These are phyloP conservation scores for Friedmanniomyces simplex DNA, from an alignment of 495 filamentous ascomycete species.

Conservation along the genomic window DNA sequence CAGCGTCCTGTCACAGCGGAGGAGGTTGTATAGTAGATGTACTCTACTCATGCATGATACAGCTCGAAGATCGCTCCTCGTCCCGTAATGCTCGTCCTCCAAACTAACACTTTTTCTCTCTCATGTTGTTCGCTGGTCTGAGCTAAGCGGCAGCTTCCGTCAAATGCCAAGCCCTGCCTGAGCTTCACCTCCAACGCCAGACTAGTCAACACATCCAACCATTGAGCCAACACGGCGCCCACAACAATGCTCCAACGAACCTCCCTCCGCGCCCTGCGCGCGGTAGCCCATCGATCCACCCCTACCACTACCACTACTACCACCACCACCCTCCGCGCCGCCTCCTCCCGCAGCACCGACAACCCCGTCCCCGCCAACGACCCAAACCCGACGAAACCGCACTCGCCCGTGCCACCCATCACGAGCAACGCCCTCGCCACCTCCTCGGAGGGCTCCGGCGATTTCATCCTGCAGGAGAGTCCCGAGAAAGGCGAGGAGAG, in stretches of 20 bases:
- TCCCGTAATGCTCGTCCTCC: no score
- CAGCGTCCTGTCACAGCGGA: not conserved
- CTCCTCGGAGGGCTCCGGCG: constrained; percentile 36
- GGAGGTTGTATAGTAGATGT: not conserved
- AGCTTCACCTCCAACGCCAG: not conserved
- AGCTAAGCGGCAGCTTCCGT: no score
- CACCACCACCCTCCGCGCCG: not conserved
- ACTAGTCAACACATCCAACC: not conserved
- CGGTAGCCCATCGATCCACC: not conserved
- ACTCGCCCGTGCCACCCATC: constrained; percentile 34
- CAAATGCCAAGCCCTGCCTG: no score
- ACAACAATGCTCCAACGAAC: constrained; percentile 13
- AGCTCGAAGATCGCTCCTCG: no score
- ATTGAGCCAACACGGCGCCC: not conserved
- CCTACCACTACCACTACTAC: not conserved
- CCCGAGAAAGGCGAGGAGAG: constrained; percentile 50
- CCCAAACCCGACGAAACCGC: constrained; percentile 36
- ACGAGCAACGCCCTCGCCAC: constrained; percentile 51
- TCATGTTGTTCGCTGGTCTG: no score
- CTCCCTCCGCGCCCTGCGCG: not conserved
- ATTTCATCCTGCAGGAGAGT: constrained; percentile 43
- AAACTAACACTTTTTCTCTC: no score
- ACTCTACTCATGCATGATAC: not conserved
- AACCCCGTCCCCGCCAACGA: constrained; percentile 46
- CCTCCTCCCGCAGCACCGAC: constrained; percentile 26